A percentile compares a stretch with the other conserved stretches of the same genome.
Evolutionary conservation across 179 eudicot genomes (phyloP).

Genomic region (Silene vulgaris): DNA sequence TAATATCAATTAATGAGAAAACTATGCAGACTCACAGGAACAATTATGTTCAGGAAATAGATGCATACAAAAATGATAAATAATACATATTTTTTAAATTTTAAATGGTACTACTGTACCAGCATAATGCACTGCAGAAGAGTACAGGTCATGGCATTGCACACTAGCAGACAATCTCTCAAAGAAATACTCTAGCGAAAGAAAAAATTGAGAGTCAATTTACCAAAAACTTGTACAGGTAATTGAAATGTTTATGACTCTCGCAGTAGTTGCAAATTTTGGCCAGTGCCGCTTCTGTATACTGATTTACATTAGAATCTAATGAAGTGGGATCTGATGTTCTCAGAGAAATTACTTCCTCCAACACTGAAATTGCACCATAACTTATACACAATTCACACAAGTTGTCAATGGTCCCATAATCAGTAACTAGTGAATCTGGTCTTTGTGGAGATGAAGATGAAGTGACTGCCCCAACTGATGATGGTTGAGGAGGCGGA

Average conservation of each 20-base stretch:
- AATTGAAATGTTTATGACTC: conserved; percentile 83
- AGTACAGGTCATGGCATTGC: neutral
- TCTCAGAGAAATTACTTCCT: conserved; percentile 76
- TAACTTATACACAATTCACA: conserved; percentile 78
- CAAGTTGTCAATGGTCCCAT: conserved; percentile 80
- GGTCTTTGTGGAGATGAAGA: conserved; percentile 89
- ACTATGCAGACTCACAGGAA: neutral
- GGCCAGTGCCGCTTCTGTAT: conserved; percentile 68
- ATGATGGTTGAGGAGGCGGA: conserved; percentile 70
- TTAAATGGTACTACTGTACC: neutral
- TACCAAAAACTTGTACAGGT: conserved; percentile 86
- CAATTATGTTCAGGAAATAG: neutral
- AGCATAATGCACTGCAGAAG: conserved; percentile 3
- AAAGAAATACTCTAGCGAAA: neutral
- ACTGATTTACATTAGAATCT: conserved; percentile 51
- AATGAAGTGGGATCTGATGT: conserved; percentile 39
- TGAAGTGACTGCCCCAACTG: conserved; percentile 49
- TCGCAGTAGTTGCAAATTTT: conserved; percentile 85
- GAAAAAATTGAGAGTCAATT: neutral
- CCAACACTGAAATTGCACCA: conserved; percentile 81
- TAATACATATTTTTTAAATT: neutral
- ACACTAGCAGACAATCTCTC: neutral
- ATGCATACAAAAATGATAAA: neutral
- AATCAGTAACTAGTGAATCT: conserved; percentile 79
- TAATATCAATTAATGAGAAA: neutral